Conservation (phyloP, 192 early-diverging fungal genomes). For the Coemansia sp. region DNA sequence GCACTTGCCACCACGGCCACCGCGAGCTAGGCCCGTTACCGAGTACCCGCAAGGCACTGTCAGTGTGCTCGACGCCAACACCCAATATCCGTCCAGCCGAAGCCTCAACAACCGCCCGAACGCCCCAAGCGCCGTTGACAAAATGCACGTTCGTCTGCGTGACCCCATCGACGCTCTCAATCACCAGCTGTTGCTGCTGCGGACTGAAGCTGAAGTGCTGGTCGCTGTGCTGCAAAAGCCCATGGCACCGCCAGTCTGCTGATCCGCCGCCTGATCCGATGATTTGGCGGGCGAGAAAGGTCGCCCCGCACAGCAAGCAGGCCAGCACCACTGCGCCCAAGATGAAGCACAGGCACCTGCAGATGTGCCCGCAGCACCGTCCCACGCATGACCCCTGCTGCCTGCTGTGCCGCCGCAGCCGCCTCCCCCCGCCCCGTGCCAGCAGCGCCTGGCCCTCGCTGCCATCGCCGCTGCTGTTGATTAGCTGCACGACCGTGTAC, state of each 20-base stretch:
- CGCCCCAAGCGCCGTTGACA: not conserved
- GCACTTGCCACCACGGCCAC: slow-evolving; percentile 32
- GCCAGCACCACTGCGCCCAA: not conserved
- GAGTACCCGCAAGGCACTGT: not conserved
- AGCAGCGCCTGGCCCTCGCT: slow-evolving; percentile 28
- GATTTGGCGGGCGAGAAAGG: not conserved
- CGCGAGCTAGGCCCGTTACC: not conserved
- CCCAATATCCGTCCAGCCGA: not conserved
- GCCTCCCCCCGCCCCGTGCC: not conserved
- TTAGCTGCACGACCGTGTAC: slow-evolving; percentile 35
- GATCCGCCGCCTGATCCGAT: too few relatives aligned
- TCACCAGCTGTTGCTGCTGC: slow-evolving; percentile 8
- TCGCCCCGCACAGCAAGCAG: slow-evolving; percentile 6
- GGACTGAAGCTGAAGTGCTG: slow-evolving; percentile 3
- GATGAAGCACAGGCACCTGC: slow-evolving; percentile 20
- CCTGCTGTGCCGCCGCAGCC: not conserved
- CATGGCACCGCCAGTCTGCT: slow-evolving; percentile 27
- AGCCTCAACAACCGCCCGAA: slow-evolving; percentile 34
- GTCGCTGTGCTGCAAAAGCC: slow-evolving; percentile 13
- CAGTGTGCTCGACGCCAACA: not conserved
- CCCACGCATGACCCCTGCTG: not conserved
- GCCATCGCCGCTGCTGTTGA: slow-evolving; percentile 17
- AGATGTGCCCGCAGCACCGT: slow-evolving; percentile 7
- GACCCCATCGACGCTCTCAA: slow-evolving; percentile 36
- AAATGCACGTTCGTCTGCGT: slow-evolving; percentile 24